phyloP scores from a whole-genome alignment of 2,329 filamentous ascomycete genomes.

The Mariannaea elegans region DNA sequence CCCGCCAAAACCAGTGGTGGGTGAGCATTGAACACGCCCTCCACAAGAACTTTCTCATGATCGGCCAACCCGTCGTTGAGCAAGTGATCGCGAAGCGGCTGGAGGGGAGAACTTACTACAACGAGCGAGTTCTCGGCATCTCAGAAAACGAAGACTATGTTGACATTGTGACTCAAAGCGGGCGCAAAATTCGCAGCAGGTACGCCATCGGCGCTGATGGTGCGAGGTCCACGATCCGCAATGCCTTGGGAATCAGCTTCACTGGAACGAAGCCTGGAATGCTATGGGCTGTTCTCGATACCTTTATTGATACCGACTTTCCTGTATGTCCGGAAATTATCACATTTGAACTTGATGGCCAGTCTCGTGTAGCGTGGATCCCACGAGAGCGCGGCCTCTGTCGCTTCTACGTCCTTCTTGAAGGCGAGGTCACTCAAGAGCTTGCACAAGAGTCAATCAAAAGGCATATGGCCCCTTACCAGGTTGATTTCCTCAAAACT shows the following conservation, averaged over 20 bases:
- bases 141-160: constrained; percentile 64
- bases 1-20: constrained; percentile 59
- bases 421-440: constrained; percentile 53
- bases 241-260: constrained; percentile 50
- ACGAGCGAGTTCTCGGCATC: constrained; percentile 55
- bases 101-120: constrained; percentile 46
- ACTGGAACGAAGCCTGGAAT: constrained; percentile 59
- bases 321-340: constrained; percentile 57
- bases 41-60: constrained; percentile 60
- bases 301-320: constrained; percentile 59
- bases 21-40: constrained; percentile 53
- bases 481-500: constrained; percentile 52
- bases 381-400: constrained; percentile 57
- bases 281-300: constrained; percentile 59
- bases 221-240: constrained; percentile 57
- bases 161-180: constrained; percentile 45
- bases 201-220: constrained; percentile 64
- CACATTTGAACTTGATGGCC: constrained; percentile 55
- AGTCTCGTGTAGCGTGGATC: constrained; percentile 59
- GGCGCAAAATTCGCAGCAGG: constrained; percentile 44
- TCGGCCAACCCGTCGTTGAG: constrained; percentile 58
- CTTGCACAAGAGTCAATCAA: constrained; percentile 53
- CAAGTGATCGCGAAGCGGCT: constrained; percentile 48
- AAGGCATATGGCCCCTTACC: constrained; percentile 54
- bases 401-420: constrained; percentile 57